phyloP scores from a whole-genome alignment of 345 rosid genomes.

The Isatis tinctoria region DNA sequence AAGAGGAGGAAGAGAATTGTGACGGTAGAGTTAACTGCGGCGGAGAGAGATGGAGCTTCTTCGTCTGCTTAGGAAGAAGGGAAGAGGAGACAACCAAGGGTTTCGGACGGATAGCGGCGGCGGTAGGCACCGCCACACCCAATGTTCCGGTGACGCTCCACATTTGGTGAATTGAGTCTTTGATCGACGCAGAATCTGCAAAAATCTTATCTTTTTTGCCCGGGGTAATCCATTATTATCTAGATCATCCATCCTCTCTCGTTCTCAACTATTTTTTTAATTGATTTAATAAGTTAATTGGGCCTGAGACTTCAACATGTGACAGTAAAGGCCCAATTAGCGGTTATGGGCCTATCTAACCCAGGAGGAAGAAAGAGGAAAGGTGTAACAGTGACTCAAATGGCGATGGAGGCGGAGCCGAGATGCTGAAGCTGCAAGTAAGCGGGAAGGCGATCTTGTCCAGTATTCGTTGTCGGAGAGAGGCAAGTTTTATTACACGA shows the following conservation, averaged over 20 bases:
- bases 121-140: constrained; percentile 26
- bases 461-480: constrained; percentile 17
- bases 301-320: background rate
- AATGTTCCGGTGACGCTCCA: constrained; percentile 39
- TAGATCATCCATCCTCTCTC: background rate
- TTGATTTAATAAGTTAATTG: background rate
- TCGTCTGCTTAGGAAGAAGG: constrained; percentile 10
- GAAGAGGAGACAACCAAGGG: constrained; percentile 8
- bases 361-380: constrained; percentile 1
- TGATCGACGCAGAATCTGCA: constrained; percentile 33
- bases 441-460: constrained; percentile 34
- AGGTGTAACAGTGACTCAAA: background rate
- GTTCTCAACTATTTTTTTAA: background rate
- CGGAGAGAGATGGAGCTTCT: constrained; percentile 23
- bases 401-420: constrained; percentile 27
- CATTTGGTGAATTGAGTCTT: constrained; percentile 25
- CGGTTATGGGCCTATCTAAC: background rate
- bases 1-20: constrained; percentile 10
- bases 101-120: constrained; percentile 2
- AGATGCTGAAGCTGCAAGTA: constrained; percentile 32
- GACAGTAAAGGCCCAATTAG: background rate
- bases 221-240: constrained; percentile 15
- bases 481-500: background rate
- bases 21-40: background rate
- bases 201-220: constrained; percentile 32